phyloP scores from a whole-genome alignment of 257 asterid genomes.

The Nicotiana noctiflora region DNA sequence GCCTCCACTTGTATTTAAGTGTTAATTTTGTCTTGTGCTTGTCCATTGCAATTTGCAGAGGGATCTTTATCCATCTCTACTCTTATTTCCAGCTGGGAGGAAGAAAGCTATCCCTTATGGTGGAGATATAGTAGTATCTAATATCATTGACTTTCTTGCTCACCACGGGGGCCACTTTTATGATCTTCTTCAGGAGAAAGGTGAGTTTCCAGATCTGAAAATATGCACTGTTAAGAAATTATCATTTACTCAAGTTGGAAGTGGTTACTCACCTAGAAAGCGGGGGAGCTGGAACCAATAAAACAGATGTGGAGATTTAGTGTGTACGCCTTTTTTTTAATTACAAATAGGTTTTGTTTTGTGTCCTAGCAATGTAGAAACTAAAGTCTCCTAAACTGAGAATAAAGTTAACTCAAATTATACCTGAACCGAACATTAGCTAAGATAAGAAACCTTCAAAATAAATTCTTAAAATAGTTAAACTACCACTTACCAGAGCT shows the following conservation, averaged over 20 bases:
- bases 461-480: background rate
- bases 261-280: too few species aligned
- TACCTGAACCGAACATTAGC: background rate
- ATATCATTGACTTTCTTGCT: slow-evolving; percentile 61
- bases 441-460: background rate
- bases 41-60: slow-evolving; percentile 43
- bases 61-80: slow-evolving; percentile 74
- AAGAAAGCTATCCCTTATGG: slow-evolving; percentile 51
- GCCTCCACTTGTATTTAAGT: background rate
- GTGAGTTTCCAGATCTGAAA: slow-evolving; percentile 28
- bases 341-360: background rate
- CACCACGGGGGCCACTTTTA: slow-evolving; percentile 52
- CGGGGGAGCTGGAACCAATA: too few species aligned
- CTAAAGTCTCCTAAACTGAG: background rate
- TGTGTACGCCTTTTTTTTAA: too few species aligned
- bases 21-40: slow-evolving; percentile 6
- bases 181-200: slow-evolving; percentile 46
- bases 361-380: background rate
- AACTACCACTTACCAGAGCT: background rate
- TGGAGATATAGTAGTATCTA: slow-evolving; percentile 68
- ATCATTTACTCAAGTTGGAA: too few species aligned
- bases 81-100: slow-evolving; percentile 69
- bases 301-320: too few species aligned
- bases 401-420: background rate
- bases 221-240: background rate